phyloP scores from a whole-genome alignment of 2,329 filamentous ascomycete species.

The Coniochaeta pulveracea region DNA sequence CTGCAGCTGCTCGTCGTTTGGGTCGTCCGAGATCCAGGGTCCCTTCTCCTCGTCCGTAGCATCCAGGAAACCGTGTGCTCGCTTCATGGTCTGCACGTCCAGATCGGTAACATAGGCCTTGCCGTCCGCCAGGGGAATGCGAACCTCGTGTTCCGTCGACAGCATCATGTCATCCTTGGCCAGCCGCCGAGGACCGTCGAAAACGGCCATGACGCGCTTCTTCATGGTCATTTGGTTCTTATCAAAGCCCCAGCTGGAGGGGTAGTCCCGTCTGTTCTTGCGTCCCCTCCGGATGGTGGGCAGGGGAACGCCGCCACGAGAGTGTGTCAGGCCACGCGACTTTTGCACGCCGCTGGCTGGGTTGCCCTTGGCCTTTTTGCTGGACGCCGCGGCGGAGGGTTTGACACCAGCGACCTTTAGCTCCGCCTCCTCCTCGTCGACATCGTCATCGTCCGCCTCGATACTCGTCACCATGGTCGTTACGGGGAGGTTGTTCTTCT shows the following conservation, averaged over 20 bases:
- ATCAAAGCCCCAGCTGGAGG: slow-evolving; percentile 84
- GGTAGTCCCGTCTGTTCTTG: slow-evolving; percentile 90
- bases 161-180: slow-evolving; percentile 99
- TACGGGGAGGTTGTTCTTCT: slow-evolving; percentile 51
- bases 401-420: slow-evolving; percentile 29
- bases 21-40: slow-evolving; percentile 66
- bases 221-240: slow-evolving; percentile 95
- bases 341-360: slow-evolving; percentile 48
- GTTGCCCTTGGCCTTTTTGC: slow-evolving; percentile 46
- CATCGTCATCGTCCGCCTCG: slow-evolving; percentile 29
- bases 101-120: slow-evolving; percentile 84
- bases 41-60: slow-evolving; percentile 83
- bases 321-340: slow-evolving; percentile 66
- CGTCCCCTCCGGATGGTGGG: slow-evolving; percentile 49
- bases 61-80: slow-evolving; percentile 72
- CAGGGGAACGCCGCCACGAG: slow-evolving; percentile 58
- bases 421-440: slow-evolving; percentile 50
- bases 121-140: slow-evolving; percentile 65
- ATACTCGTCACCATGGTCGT: slow-evolving; percentile 27
- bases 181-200: slow-evolving; percentile 75
- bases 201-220: slow-evolving; percentile 90
- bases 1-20: slow-evolving; percentile 47
- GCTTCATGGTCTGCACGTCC: slow-evolving; percentile 78
- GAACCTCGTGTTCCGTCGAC: slow-evolving; percentile 86
- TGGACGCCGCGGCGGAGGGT: slow-evolving; percentile 30